Base-by-base conservation (phyloP, 176 grass and related monocot genomes). In the Aegilops longissima region DNA sequence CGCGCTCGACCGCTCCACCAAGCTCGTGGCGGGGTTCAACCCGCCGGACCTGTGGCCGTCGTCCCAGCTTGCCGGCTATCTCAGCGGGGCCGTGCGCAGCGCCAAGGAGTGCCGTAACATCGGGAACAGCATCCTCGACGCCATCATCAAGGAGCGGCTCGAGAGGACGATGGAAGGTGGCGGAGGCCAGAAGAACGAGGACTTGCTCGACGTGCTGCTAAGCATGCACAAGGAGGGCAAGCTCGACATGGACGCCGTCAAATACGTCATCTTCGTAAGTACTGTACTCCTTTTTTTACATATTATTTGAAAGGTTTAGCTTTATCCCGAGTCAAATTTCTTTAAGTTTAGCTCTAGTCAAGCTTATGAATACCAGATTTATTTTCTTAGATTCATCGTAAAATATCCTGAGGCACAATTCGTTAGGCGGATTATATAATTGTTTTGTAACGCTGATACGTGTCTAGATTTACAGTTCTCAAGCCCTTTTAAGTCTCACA, bases 31-130 rank as follows among this genome's bases (percentile, higher is more conserved):
- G 44, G 12, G 44, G 44, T 47, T 47, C 44, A 47, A 47, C 44
- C 44, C 44, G 44, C 82, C 82, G 2, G 94, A 96, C 51, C 65
- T 93, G 56, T 93, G 89, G 83, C 89, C 92, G 39, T 93, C 92
- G 3, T 71, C 79, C 33, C 33, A 83, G 20, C 66, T 93, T 34
- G 81, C 71, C 47, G 35, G 64, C 13, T n/a, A n/a, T 35, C 25
- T 93, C 12, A 89, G 89, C 84, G 36, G 82, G 5, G 83, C 74
- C 25, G 70, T 70, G 24, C 81, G 79, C 20, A 34, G 45, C 29
- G 79, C 85, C 7, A 59, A 65, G 62, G 24, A 65, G 24, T 65
- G 24, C 24, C 62, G 62, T 3, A 24, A 29, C 4, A 29, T 13
- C 85, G 64, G 49, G 84, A 63, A 79, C 2, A 35, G 58, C 4